A percentile compares a stretch with the other conserved stretches of the same genome.
These are phyloP conservation scores for Suillus cothurnatus DNA, from an alignment of 768 basidiomycete species.

Conservation along the genomic window DNA sequence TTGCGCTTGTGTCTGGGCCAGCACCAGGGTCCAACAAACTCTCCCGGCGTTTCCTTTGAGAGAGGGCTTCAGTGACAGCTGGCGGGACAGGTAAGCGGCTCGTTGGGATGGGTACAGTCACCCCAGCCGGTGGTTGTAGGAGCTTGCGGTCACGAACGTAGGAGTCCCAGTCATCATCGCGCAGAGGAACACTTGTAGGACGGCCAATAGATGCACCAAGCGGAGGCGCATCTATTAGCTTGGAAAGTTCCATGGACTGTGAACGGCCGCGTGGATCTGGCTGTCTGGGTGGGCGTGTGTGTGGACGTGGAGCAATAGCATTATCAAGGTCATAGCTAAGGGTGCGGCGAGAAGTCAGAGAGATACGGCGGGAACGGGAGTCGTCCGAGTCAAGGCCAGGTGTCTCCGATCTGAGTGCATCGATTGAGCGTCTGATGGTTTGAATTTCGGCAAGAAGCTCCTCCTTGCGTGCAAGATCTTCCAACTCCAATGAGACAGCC, in stretches of 20 bases:
- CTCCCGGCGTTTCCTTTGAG: constrained; percentile 71
- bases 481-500: constrained; percentile 44
- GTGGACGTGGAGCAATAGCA: constrained; percentile 51
- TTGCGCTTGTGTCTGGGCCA: constrained; percentile 32
- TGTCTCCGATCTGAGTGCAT: constrained; percentile 70
- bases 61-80: constrained; percentile 76
- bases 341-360: constrained; percentile 67
- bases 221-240: constrained; percentile 43
- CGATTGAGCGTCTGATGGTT: constrained; percentile 78
- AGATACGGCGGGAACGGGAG: constrained; percentile 66
- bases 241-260: constrained; percentile 73
- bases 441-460: constrained; percentile 77
- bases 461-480: constrained; percentile 66
- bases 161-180: constrained; percentile 81
- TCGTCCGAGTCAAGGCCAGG: constrained; percentile 49
- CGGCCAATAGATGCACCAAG: constrained; percentile 60
- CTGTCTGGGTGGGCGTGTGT: constrained; percentile 71
- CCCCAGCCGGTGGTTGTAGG: constrained; percentile 79
- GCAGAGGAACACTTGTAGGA: constrained; percentile 73
- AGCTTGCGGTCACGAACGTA: constrained; percentile 87
- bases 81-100: constrained; percentile 62
- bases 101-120: constrained; percentile 78
- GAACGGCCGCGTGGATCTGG: constrained; percentile 67
- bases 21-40: constrained; percentile 54
- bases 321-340: constrained; percentile 66